Percentiles rank a stretch among this genome's conserved stretches.
phyloP scores from a whole-genome alignment of 1,139 yeast species.

The Nakaseomyces glabratus region DNA sequence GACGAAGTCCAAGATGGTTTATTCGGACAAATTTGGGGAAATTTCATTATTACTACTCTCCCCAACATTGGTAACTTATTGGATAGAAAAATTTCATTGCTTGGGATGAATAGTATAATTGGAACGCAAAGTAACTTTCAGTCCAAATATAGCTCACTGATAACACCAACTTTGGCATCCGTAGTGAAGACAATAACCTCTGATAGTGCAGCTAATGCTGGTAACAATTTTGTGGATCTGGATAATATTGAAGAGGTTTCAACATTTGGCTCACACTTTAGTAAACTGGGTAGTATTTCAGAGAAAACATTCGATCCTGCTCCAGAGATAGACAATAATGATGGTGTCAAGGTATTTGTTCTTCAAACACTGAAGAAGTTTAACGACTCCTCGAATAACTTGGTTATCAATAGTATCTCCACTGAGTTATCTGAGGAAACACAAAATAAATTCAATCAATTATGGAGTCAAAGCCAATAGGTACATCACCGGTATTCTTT shows the following conservation, averaged over 20 bases:
- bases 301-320: conserved; percentile 62
- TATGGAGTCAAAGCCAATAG: too few relatives aligned
- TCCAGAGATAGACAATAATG: conserved; percentile 37
- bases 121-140: conserved; percentile 29
- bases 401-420: not conserved
- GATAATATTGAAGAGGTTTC: conserved; percentile 36
- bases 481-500: too few relatives aligned
- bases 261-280: conserved; percentile 78
- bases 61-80: conserved; percentile 54
- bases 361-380: conserved; percentile 27
- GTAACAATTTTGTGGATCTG: conserved; percentile 33
- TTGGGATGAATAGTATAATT: conserved; percentile 61
- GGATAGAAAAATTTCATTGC: conserved; percentile 66
- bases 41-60: conserved; percentile 61
- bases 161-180: conserved; percentile 45
- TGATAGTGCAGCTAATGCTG: conserved; percentile 30
- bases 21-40: conserved; percentile 54
- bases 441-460: not conserved
- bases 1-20: conserved; percentile 35
- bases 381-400: conserved; percentile 3
- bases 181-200: conserved; percentile 39
- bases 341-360: conserved; percentile 33
- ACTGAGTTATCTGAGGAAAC: conserved; percentile 3
- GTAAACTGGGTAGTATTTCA: conserved; percentile 59
- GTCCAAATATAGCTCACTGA: conserved; percentile 38